Evolutionary conservation across 306 rosid species (phyloP).

Genomic region (Cucumis melo): DNA sequence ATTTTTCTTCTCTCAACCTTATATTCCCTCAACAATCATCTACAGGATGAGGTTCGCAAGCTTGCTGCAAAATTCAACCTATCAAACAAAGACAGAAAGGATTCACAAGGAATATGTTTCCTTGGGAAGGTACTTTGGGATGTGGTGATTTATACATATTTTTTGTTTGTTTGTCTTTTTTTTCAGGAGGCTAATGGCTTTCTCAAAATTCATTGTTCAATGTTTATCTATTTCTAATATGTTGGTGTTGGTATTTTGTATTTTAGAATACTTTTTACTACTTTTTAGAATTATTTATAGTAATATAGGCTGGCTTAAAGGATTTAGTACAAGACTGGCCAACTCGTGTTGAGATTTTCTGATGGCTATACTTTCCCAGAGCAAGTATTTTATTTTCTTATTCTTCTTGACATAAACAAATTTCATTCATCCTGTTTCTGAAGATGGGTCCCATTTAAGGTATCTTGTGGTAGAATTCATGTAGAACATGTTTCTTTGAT

Average conservation of each 20-base stretch:
- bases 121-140: conserved; percentile 68
- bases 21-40: conserved; percentile 7
- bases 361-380: background rate
- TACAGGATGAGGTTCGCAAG: conserved; percentile 78
- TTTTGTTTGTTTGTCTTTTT: no score
- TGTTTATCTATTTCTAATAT: background rate
- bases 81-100: conserved; percentile 84
- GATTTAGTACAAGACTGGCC: background rate
- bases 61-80: conserved; percentile 74
- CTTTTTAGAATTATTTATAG: background rate
- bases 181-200: background rate
- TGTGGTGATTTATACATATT: background rate
- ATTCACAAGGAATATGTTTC: conserved; percentile 98
- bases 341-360: background rate
- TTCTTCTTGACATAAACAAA: background rate
- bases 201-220: background rate
- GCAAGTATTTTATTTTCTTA: background rate
- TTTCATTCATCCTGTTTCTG: background rate
- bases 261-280: background rate
- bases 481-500: conserved; percentile 7
- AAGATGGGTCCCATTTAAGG: background rate
- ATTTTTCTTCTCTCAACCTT: background rate
- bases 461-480: background rate
- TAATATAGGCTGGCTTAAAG: background rate
- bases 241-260: background rate